Conservation (phyloP, 176 grass and related monocot species). For the Oropetium thomaeum region DNA sequence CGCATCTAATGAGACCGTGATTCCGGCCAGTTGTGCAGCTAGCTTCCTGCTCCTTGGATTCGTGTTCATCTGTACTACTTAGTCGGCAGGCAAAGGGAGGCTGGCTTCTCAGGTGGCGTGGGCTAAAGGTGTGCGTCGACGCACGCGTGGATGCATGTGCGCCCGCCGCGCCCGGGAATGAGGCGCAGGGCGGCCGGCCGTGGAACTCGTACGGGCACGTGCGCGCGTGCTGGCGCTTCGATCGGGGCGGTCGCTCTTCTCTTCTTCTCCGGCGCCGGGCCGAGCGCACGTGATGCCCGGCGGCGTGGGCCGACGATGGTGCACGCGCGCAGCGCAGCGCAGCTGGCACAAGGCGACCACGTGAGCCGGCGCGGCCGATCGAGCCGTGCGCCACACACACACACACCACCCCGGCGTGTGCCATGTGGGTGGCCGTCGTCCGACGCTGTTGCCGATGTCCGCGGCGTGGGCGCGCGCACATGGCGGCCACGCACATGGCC, state of each 20-base stretch:
- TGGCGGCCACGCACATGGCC: slow-evolving; percentile 30
- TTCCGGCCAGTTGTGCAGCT: too few species aligned
- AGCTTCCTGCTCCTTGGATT: too few species aligned
- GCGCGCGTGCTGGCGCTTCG: not conserved
- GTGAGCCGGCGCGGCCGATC: too few species aligned
- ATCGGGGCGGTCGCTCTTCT: not conserved
- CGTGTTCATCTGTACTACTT: too few species aligned
- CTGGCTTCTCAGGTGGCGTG: too few species aligned
- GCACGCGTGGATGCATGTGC: not conserved
- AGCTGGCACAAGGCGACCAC: not conserved
- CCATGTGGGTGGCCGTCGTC: slow-evolving; percentile 12
- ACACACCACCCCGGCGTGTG: too few species aligned
- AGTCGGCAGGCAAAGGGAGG: too few species aligned
- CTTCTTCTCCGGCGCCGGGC: not conserved
- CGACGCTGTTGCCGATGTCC: slow-evolving; percentile 20
- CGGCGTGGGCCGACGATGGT: slow-evolving; percentile 20
- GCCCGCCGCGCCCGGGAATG: not conserved
- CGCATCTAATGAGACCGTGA: too few species aligned
- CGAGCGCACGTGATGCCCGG: not conserved
- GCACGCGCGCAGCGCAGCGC: too few species aligned
- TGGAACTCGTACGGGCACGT: too few species aligned
- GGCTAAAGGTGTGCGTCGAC: too few species aligned
- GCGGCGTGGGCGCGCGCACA: slow-evolving; percentile 31
- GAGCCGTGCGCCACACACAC: too few species aligned
- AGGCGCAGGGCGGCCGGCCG: not conserved